Evolutionary conservation across 1,139 yeast species (phyloP).

Genomic region (Sugiyamaella novakii): DNA sequence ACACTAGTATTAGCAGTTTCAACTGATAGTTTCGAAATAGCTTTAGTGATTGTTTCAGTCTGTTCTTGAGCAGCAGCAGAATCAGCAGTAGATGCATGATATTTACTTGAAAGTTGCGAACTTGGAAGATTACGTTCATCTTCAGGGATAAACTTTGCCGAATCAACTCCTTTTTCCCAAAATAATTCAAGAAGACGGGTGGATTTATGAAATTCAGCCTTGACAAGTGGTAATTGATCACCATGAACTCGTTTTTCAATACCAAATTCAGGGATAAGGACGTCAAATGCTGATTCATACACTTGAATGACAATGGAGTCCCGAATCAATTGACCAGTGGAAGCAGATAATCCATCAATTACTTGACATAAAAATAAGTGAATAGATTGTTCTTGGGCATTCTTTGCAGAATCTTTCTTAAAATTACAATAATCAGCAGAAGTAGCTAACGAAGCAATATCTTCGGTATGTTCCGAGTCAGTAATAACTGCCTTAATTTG

Average conservation of each 20-base stretch:
- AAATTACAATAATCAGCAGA: slow-evolving; percentile 91
- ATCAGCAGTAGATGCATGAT: slow-evolving; percentile 66
- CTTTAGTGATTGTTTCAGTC: slow-evolving; percentile 20
- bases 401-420: slow-evolving; percentile 90
- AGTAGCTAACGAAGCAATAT: slow-evolving; percentile 72
- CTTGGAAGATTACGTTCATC: slow-evolving; percentile 56
- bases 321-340: slow-evolving; percentile 70
- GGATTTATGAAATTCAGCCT: slow-evolving; percentile 85
- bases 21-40: slow-evolving; percentile 24
- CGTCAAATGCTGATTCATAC: slow-evolving; percentile 94
- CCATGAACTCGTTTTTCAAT: slow-evolving; percentile 98
- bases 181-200: slow-evolving; percentile 73
- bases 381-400: slow-evolving; percentile 93
- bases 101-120: slow-evolving; percentile 44
- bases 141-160: slow-evolving; percentile 87
- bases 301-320: slow-evolving; percentile 90
- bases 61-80: slow-evolving; percentile 54
- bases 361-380: slow-evolving; percentile 84
- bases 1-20: slow-evolving; percentile 6
- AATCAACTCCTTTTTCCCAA: slow-evolving; percentile 91
- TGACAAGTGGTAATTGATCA: slow-evolving; percentile 87
- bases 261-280: slow-evolving; percentile 90
- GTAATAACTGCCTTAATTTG: slow-evolving; percentile 73
- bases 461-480: slow-evolving; percentile 49
- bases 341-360: slow-evolving; percentile 73